Conservation (phyloP, 164 flowering plant species). For the Magnolia sinica region DNA sequence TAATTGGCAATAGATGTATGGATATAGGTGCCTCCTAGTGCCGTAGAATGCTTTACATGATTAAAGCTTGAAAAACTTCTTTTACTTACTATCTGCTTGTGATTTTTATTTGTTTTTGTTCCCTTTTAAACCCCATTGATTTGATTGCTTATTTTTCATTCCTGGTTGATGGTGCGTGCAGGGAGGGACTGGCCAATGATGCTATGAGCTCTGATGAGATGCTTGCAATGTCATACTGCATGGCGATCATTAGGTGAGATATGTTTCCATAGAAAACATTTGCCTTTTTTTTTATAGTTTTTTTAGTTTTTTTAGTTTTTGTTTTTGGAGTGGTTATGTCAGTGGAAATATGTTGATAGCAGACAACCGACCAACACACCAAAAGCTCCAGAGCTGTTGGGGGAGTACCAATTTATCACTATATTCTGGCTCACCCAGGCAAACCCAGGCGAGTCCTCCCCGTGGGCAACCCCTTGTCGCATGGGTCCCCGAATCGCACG, state of each 20-base stretch:
- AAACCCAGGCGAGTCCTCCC: too few species aligned
- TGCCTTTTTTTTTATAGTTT: too few species aligned
- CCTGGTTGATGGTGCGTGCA: conserved; percentile 4
- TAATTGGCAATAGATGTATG: neutral
- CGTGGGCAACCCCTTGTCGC: too few species aligned
- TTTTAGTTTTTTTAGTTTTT: too few species aligned
- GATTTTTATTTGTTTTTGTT: neutral
- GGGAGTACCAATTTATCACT: too few species aligned
- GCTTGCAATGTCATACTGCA: conserved; percentile 71
- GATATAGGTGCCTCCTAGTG: neutral
- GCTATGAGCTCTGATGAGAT: conserved; percentile 50
- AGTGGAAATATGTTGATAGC: neutral
- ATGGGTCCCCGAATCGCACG: too few species aligned
- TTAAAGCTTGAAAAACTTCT: neutral
- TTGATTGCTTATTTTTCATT: conserved; percentile 1
- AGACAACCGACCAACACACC: neutral
- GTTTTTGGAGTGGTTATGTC: neutral
- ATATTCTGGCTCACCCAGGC: too few species aligned
- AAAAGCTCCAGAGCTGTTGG: too few species aligned
- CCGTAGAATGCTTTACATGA: neutral
- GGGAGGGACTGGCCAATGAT: conserved; percentile 12
- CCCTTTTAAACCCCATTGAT: neutral
- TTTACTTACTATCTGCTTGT: neutral
- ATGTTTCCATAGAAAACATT: neutral
- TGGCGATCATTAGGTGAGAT: conserved; percentile 70